Evolutionary conservation across 2,329 filamentous ascomycete species (phyloP).

Genomic region (Cordyceps farinosa): DNA sequence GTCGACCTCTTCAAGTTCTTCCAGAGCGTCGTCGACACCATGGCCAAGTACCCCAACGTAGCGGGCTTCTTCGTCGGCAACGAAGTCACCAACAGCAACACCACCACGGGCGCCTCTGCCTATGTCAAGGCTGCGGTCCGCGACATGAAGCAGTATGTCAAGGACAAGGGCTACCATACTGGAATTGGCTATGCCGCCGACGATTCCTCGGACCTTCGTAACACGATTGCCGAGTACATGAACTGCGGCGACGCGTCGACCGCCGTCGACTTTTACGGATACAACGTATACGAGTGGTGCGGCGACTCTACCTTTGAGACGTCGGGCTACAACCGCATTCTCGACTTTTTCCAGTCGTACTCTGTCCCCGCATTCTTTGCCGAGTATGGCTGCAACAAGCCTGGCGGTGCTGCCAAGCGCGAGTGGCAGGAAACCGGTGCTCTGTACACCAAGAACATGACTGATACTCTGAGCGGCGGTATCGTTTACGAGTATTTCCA

Average conservation of each 20-base stretch:
- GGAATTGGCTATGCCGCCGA: constrained; percentile 96
- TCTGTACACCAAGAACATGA: constrained; percentile 80
- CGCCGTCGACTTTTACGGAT: constrained; percentile 95
- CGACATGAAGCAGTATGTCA: constrained; percentile 94
- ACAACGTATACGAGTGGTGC: constrained; percentile 99
- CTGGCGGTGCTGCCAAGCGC: constrained; percentile 59
- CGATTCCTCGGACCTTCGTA: constrained; percentile 80
- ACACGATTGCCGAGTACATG: constrained; percentile 84
- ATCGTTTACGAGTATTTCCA: constrained; percentile 99
- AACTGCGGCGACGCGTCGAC: constrained; percentile 69
- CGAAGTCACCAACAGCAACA: constrained; percentile 85
- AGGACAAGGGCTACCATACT: constrained; percentile 71
- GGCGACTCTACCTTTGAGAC: constrained; percentile 71
- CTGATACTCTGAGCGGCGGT: constrained; percentile 82
- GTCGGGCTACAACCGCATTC: constrained; percentile 80
- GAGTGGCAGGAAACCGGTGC: constrained; percentile 80
- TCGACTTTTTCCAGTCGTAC: constrained; percentile 82
- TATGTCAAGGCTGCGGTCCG: constrained; percentile 97
- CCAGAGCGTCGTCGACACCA: constrained; percentile 74
- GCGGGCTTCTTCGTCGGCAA: constrained; percentile 99
- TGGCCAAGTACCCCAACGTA: constrained; percentile 82
- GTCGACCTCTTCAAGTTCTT: constrained; percentile 75
- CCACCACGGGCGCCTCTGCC: constrained; percentile 85
- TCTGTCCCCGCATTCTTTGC: constrained; percentile 96
- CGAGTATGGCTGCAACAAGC: constrained; percentile 92